Conservation (phyloP, 495 filamentous ascomycete species). For the Penicillium longicatenatum region DNA sequence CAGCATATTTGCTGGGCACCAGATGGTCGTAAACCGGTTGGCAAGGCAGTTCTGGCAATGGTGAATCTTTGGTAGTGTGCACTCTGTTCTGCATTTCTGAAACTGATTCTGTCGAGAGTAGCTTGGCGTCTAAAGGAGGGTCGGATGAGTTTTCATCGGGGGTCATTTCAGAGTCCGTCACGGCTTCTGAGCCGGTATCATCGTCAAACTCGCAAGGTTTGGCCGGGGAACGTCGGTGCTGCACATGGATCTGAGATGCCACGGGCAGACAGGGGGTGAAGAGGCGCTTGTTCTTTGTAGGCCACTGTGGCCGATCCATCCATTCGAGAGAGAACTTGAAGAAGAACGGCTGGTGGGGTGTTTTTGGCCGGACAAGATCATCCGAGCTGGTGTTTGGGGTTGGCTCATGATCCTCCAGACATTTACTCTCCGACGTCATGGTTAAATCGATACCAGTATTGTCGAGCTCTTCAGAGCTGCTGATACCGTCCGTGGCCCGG, state of each 20-base stretch:
- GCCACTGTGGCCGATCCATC: conserved; percentile 58
- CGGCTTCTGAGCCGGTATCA: conserved; percentile 17
- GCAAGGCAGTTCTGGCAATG: conserved; percentile 24
- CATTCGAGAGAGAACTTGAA: conserved; percentile 84
- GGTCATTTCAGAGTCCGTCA: not conserved
- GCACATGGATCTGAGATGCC: conserved; percentile 56
- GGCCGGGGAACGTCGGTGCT: conserved; percentile 34
- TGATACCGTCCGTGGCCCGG: conserved; percentile 31
- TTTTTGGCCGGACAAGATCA: conserved; percentile 37
- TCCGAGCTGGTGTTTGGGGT: conserved; percentile 25
- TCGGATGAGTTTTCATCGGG: conserved; percentile 3
- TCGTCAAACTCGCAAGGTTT: conserved; percentile 33
- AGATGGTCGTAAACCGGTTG: conserved; percentile 28
- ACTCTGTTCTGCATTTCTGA: conserved; percentile 13
- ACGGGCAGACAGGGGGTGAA: conserved; percentile 75
- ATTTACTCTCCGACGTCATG: conserved; percentile 28
- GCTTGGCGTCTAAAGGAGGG: not conserved
- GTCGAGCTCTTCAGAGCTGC: conserved; percentile 44
- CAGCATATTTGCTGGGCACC: conserved; percentile 69
- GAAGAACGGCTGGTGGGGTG: conserved; percentile 60
- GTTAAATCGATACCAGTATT: conserved; percentile 29
- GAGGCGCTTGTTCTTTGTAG: conserved; percentile 60
- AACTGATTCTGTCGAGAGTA: conserved; percentile 2
- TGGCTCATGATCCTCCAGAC: conserved; percentile 32
- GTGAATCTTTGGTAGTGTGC: conserved; percentile 25